Percentiles rank a stretch among this genome's conserved stretches.
These are phyloP conservation scores for Fusarium sp. DNA, from an alignment of 2,329 filamentous ascomycete species.

Conservation along the genomic window DNA sequence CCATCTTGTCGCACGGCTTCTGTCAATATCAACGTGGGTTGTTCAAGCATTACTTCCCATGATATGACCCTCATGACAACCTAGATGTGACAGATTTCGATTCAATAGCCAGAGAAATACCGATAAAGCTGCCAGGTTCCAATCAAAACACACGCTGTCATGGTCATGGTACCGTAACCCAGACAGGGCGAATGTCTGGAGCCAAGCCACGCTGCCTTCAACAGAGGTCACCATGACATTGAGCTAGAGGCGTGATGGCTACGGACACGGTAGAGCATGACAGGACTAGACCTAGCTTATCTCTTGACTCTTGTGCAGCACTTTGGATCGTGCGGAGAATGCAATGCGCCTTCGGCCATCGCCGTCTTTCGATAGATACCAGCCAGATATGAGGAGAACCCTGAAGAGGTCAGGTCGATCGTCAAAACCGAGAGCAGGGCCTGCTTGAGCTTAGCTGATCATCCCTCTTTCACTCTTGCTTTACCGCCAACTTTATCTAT, in stretches of 20 bases:
- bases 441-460: slow-evolving; percentile 16
- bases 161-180: slow-evolving; percentile 19
- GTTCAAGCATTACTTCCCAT: slow-evolving; percentile 1
- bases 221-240: slow-evolving; percentile 27
- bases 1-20: neutral
- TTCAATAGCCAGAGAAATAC: neutral
- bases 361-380: slow-evolving; percentile 35
- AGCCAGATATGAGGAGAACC: slow-evolving; percentile 40
- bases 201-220: slow-evolving; percentile 35
- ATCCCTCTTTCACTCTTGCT: slow-evolving; percentile 16
- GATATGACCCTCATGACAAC: neutral
- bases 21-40: slow-evolving; percentile 16
- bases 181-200: slow-evolving; percentile 19
- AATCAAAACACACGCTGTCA: neutral
- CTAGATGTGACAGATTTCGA: neutral
- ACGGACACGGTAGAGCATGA: slow-evolving; percentile 24
- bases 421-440: slow-evolving; percentile 33
- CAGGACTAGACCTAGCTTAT: slow-evolving; percentile 42
- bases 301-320: slow-evolving; percentile 36
- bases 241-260: slow-evolving; percentile 41
- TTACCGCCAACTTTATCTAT: neutral
- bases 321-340: slow-evolving; percentile 39
- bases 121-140: neutral
- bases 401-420: slow-evolving; percentile 30
- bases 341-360: slow-evolving; percentile 23